A percentile compares a stretch with the other conserved stretches of the same genome.
phyloP scores from a whole-genome alignment of 83 land plant species.

The Thuja plicata region DNA sequence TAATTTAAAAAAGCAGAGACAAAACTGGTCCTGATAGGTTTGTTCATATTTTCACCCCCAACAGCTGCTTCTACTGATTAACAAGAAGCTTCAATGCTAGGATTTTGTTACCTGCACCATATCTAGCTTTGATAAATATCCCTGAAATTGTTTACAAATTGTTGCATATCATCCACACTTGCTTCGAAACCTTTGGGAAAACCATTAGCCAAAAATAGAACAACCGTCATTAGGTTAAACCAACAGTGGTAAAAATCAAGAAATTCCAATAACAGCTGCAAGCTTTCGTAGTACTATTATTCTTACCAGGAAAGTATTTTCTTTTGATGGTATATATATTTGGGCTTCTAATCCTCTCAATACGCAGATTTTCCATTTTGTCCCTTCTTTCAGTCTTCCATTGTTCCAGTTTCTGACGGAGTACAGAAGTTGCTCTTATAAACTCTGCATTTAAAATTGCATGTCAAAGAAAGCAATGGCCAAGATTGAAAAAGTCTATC shows the following conservation, averaged over 20 bases:
- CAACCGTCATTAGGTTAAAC: not conserved
- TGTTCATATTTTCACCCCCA: not conserved
- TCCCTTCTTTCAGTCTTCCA: conserved; percentile 5
- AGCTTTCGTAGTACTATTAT: not conserved
- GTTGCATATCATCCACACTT: conserved; percentile 1
- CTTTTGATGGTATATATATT: not conserved
- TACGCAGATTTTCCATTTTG: conserved; percentile 8
- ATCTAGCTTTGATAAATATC: conserved; percentile 5
- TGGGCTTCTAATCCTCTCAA: conserved; percentile 8
- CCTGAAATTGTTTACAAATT: conserved; percentile 6
- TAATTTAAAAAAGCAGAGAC: not conserved
- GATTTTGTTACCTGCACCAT: not conserved
- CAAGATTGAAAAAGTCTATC: not conserved
- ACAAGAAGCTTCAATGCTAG: not conserved
- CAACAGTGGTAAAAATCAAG: not conserved
- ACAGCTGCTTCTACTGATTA: not conserved
- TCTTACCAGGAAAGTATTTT: conserved; percentile 3
- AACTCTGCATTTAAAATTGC: conserved; percentile 2
- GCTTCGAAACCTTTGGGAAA: conserved; percentile 2
- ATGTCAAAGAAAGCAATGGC: not conserved
- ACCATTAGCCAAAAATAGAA: not conserved
- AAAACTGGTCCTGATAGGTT: not conserved
- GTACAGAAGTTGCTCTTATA: not conserved
- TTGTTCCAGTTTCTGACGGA: conserved; percentile 9
- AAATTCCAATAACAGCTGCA: not conserved